Base-by-base conservation (phyloP, 768 basidiomycete species). In the Mycena crocata region DNA sequence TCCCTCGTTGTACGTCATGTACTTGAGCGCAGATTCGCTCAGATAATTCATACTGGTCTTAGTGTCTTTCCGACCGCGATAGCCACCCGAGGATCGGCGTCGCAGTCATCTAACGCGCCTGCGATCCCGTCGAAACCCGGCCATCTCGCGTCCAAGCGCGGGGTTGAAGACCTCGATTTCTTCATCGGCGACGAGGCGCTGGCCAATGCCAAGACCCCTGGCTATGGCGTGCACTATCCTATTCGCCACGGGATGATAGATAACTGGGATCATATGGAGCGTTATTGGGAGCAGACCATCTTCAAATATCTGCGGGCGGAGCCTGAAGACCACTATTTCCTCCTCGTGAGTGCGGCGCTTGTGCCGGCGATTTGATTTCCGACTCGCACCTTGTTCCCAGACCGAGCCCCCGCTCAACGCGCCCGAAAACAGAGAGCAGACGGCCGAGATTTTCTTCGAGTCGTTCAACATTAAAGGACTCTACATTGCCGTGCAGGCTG, bases 401-500 rank as follows among this genome's bases (percentile, higher is more conserved):
- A 99, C 98, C n/a, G 98, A 99, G 76, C 98, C 98, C 5, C 97
- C 98, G 26, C 89, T 99, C 62, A 99, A 99, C 77, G 89, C 97
- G 0, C 98, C 98, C 1, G 98, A 99, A 83, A 99, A 99, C 83
- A 87, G 98, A 73, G 98, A 99, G 80, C 97, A 97, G 79, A 99
- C 97, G 0, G 98, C 98, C 23, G 97, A 99, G 77, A 99, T 99
- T 82, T 98, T 99, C 87, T 99, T 99, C 79, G 98, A 99, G 81
- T 97, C 95, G 0, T 99, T 99, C 90, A 99, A 99, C 81, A 96
- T 98, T 83, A 93, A 96, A 76, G 97, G 97, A 24, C 86, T 98
- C 46, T 99, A 99, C 80, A 99, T 99, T 73, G 98, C 96, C 56
- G 98, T 99, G 0, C 98, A 99, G 78, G 98, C 98, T 37, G 98